Evolutionary conservation across 805 yeast genomes (phyloP), one percentile per base, ranked within the genome.

Genomic region (Wickerhamiella azyma): DNA sequence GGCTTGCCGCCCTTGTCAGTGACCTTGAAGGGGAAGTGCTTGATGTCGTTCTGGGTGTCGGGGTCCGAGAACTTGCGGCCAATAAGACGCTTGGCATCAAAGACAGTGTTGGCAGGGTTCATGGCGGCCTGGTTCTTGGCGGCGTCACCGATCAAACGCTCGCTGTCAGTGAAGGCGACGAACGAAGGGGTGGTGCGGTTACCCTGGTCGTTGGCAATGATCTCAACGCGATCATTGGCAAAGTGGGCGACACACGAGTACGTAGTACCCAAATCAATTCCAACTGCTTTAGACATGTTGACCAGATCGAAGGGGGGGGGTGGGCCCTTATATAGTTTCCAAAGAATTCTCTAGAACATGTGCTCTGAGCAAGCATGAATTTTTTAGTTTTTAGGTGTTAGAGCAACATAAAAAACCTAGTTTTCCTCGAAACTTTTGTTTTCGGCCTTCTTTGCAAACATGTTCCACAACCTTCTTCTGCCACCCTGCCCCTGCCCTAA

Each of bases 181-280:
- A 81, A 88, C 28, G 96, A 88, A 48, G 96, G 96, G 48, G 96
- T 88, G 50, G 88, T 86, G 76, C 96, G 85, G 77, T 86, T 86
- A 79, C 96, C 96, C 74, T 86, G 96, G 68, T 88, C 96, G 66
- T 86, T 86, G 61, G 96, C 95, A 64, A 86, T 83, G 67, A 86
- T 88, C 70, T 88, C 96, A 45, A 88, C 96, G 57, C 89, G 94
- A 32, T 35, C 48, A 63, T 83, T 83, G 59, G 85, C 74, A 74
- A 85, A 85, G 63, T 85, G 94, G 59, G 94, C 96, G 53, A 86
- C 96, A 78, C 96, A 86, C 44, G 95, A 85, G 73, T 85, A 85
- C 50, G 94, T 85, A 62, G 94, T 84, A 78, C 94, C 94, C 73
- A 46, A 46, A 38, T 46, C 49, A 46, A 46, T 46, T 29, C 49